A percentile compares a stretch with the other conserved stretches of the same genome.
Evolutionary conservation across 2,329 filamentous ascomycete species (phyloP).

Genomic region (Botrytis aclada): DNA sequence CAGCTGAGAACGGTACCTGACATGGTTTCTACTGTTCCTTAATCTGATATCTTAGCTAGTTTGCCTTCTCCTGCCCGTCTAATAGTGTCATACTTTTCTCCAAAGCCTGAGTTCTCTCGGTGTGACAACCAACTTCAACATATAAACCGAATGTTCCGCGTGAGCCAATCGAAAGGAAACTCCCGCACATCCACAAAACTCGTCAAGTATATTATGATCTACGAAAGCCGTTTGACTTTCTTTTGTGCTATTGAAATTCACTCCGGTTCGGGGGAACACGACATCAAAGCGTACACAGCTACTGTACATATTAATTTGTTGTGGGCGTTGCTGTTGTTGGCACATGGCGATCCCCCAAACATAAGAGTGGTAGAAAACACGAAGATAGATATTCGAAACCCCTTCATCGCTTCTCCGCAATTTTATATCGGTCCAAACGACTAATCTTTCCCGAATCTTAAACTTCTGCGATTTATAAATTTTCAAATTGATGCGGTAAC

Average conservation of each 20-base stretch:
- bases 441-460: neutral
- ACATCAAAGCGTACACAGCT: constrained; percentile 4
- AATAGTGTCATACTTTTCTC: neutral
- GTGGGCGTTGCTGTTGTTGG: neutral
- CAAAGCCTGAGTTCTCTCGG: neutral
- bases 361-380: neutral
- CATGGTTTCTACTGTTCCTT: neutral
- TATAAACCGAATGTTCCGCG: constrained; percentile 1
- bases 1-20: constrained; percentile 17
- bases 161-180: neutral
- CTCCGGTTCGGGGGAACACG: constrained; percentile 5
- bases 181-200: neutral
- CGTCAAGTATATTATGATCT: constrained; percentile 16
- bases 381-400: neutral
- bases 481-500: neutral
- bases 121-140: neutral
- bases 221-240: constrained; percentile 12
- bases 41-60: neutral
- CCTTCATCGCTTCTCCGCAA: neutral
- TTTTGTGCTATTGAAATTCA: neutral
- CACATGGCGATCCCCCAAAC: constrained; percentile 1
- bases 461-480: neutral
- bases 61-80: neutral
- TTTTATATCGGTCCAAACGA: neutral
- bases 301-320: constrained; percentile 2